phyloP scores from a whole-genome alignment of 176 grass and related monocot species.

The Aegilops longissima region DNA sequence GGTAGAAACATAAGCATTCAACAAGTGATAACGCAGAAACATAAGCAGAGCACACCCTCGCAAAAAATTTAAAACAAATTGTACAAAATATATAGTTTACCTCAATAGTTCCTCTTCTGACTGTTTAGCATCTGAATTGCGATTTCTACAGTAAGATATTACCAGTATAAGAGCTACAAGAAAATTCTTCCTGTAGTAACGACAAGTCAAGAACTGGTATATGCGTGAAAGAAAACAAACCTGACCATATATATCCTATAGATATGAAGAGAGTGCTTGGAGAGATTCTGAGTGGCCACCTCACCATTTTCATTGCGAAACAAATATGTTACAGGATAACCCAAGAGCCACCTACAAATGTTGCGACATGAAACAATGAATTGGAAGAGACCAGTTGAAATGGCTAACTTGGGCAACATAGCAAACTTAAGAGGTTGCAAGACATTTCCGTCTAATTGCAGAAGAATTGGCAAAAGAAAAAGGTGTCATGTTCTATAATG shows the following conservation, averaged over 20 bases:
- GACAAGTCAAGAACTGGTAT: not conserved
- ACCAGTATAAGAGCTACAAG: not conserved
- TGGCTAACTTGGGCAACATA: not conserved
- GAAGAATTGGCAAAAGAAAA: not conserved
- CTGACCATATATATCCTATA: conserved; percentile 67
- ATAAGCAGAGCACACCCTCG: not conserved
- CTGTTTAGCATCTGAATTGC: conserved; percentile 24
- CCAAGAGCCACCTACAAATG: conserved; percentile 82
- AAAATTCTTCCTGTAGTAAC: not conserved
- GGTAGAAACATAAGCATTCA: conserved; percentile 13
- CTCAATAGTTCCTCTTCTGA: conserved; percentile 75
- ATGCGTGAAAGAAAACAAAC: conserved; percentile 27
- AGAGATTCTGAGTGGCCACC: conserved; percentile 45
- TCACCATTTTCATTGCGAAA: conserved; percentile 56
- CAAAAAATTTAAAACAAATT: not conserved
- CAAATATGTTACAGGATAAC: conserved; percentile 83
- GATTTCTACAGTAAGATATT: conserved; percentile 27
- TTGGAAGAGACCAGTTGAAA: conserved; percentile 6
- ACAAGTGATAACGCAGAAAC: not conserved
- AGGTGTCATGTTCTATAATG: not conserved
- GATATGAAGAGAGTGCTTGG: conserved; percentile 68
- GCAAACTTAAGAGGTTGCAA: not conserved
- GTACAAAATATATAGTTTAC: conserved; percentile 34
- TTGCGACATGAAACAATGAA: not conserved
- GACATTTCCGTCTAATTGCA: not conserved